Evolutionary conservation across 2,329 filamentous ascomycete species (phyloP).

Genomic region (Juglanconis oblonga): DNA sequence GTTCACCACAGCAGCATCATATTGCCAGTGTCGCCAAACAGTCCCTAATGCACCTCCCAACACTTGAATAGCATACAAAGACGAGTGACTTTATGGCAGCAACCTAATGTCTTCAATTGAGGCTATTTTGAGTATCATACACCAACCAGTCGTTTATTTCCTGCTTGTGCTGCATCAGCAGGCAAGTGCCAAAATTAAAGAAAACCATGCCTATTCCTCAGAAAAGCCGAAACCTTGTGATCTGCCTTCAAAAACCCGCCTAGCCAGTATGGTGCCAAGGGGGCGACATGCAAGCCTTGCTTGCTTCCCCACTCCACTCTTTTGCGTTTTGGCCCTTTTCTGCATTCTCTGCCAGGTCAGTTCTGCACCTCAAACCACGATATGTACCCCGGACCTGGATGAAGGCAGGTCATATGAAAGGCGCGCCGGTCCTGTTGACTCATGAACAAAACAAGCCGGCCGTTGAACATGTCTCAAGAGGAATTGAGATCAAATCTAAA

Average conservation of each 20-base stretch:
- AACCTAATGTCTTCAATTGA: not conserved
- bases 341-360: too few species aligned
- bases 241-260: not conserved
- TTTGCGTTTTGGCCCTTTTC: too few species aligned
- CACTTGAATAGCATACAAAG: not conserved
- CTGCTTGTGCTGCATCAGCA: not conserved
- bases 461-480: not conserved
- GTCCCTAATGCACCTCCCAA: too few species aligned
- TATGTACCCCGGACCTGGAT: too few species aligned
- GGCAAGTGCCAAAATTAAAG: not conserved
- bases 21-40: too few species aligned
- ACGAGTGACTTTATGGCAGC: too few species aligned
- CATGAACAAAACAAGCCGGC: not conserved
- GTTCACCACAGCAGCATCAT: too few species aligned
- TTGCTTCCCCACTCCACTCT: not conserved
- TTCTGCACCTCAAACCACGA: too few species aligned
- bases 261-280: not conserved
- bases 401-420: too few species aligned
- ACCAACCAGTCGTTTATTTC: not conserved
- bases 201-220: not conserved
- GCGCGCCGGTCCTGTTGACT: not conserved
- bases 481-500: not conserved
- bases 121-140: constrained; percentile 1
- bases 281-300: not conserved
- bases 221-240: not conserved